phyloP scores from a whole-genome alignment of 2,329 filamentous ascomycete species.

The Dryadomyces quercus-mongolicae region DNA sequence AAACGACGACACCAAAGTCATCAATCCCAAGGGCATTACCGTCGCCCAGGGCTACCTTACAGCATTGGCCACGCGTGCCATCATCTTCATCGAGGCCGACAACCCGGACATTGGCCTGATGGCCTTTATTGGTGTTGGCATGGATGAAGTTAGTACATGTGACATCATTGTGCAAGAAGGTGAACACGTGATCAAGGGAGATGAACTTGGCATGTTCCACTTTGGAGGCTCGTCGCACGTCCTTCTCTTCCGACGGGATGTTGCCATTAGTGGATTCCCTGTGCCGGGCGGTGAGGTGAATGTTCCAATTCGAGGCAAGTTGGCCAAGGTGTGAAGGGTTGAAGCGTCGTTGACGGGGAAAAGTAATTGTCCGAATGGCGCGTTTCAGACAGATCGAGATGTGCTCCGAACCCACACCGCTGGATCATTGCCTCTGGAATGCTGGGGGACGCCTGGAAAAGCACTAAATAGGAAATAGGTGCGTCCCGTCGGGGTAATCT shows the following conservation, averaged over 20 bases:
- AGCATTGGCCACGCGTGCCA: constrained; percentile 52
- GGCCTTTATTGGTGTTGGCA: constrained; percentile 59
- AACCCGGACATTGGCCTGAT: constrained; percentile 55
- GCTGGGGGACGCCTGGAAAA: no score
- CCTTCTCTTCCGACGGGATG: constrained; percentile 49
- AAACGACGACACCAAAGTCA: constrained; percentile 18
- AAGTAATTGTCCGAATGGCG: not conserved
- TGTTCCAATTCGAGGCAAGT: constrained; percentile 19
- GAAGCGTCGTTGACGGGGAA: not conserved
- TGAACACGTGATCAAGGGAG: constrained; percentile 54
- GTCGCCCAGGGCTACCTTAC: constrained; percentile 55
- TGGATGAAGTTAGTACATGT: constrained; percentile 66
- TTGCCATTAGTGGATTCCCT: constrained; percentile 31
- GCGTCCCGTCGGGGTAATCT: not conserved
- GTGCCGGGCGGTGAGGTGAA: constrained; percentile 17
- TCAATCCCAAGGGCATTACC: constrained; percentile 29
- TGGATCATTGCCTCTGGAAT: no score
- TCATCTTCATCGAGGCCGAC: constrained; percentile 61
- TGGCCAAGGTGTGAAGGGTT: constrained; percentile 21
- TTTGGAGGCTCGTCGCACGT: constrained; percentile 65
- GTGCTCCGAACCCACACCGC: no score
- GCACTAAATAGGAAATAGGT: not conserved
- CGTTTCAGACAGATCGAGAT: not conserved
- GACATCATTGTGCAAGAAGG: constrained; percentile 58
- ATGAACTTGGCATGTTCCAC: constrained; percentile 68